Percentiles rank a stretch among this genome's conserved stretches.
phyloP scores from a whole-genome alignment of 768 basidiomycete genomes.

The Leccinum subtestaceum region DNA sequence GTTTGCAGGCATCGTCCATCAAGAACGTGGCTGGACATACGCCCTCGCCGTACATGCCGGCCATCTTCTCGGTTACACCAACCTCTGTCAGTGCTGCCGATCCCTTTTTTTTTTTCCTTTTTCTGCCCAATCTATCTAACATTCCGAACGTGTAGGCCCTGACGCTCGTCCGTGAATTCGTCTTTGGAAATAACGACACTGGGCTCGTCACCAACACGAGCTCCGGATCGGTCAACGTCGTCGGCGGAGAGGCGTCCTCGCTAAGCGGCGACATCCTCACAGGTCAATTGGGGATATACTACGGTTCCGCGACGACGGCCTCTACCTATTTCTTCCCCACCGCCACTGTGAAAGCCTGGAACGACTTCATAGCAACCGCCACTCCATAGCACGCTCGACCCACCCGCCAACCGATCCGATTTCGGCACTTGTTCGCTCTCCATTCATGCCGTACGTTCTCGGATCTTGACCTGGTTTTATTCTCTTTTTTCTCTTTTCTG shows the following conservation, averaged over 20 bases:
- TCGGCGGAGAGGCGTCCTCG: constrained; percentile 50
- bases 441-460: neutral
- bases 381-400: constrained; percentile 11
- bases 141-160: constrained; percentile 42
- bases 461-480: neutral
- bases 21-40: constrained; percentile 63
- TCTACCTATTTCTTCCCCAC: constrained; percentile 56
- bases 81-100: constrained; percentile 43
- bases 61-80: constrained; percentile 37
- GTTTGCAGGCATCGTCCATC: constrained; percentile 68
- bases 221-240: constrained; percentile 29
- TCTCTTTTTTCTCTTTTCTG: neutral
- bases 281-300: constrained; percentile 55
- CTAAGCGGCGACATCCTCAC: constrained; percentile 48
- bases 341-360: constrained; percentile 57
- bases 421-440: neutral
- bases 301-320: constrained; percentile 47
- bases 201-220: constrained; percentile 46
- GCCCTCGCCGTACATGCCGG: constrained; percentile 38
- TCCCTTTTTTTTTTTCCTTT: neutral
- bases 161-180: constrained; percentile 62
- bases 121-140: neutral
- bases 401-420: no score
- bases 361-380: constrained; percentile 44
- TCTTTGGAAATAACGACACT: constrained; percentile 59